Evolutionary conservation across 768 basidiomycete genomes (phyloP).

Genomic region (Auriscalpium orientale): DNA sequence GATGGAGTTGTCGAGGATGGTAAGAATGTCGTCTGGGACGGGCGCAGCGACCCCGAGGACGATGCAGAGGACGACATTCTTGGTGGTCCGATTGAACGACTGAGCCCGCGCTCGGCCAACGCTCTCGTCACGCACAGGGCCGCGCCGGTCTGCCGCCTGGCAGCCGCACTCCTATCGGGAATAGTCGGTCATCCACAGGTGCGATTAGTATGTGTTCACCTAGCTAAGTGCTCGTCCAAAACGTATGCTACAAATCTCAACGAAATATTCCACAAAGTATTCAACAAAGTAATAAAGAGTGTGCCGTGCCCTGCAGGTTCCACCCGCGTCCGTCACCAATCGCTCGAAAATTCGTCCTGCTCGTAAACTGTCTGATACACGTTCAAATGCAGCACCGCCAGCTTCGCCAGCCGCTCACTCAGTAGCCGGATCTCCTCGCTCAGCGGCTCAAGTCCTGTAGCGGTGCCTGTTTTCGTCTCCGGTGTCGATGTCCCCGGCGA

Average conservation of each 20-base stretch:
- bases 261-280: background rate
- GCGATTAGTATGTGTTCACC: no score
- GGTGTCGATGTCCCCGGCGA: constrained; percentile 20
- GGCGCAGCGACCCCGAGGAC: background rate
- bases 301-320: background rate
- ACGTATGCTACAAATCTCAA: constrained; percentile 7
- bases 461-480: constrained; percentile 1
- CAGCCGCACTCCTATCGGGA: no score
- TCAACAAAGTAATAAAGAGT: background rate
- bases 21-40: no score
- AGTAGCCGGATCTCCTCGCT: constrained; percentile 61
- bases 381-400: constrained; percentile 67
- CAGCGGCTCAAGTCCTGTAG: constrained; percentile 55
- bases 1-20: background rate
- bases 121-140: no score
- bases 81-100: no score
- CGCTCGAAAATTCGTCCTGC: constrained; percentile 42
- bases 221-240: background rate
- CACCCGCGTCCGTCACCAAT: constrained; percentile 8
- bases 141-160: no score
- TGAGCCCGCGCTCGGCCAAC: no score
- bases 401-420: constrained; percentile 61
- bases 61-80: constrained; percentile 3
- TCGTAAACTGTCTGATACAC: constrained; percentile 77
- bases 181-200: no score